Percentiles rank a stretch among this genome's conserved stretches.
Conservation (phyloP, 2,329 filamentous ascomycete genomes). For the Aspergillus candidus region DNA sequence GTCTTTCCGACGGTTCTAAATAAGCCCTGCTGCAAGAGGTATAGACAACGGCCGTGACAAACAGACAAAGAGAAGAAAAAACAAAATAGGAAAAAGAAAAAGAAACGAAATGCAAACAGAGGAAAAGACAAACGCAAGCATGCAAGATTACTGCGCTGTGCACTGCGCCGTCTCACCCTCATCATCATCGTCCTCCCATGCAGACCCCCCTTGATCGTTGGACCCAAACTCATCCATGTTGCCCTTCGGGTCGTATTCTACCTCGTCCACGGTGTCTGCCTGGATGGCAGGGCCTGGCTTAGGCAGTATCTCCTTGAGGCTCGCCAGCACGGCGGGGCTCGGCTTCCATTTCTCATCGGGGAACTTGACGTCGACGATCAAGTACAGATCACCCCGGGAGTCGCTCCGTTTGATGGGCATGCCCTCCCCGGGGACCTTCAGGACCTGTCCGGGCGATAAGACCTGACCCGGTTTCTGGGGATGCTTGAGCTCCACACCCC, state of each 20-base stretch:
- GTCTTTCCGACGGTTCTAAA: conserved; percentile 15
- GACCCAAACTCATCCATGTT: conserved; percentile 65
- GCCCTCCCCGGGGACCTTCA: conserved; percentile 83
- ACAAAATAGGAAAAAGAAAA: conserved; percentile 3
- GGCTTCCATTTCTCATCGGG: conserved; percentile 79
- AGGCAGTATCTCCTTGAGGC: conserved; percentile 70
- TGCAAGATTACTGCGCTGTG: conserved; percentile 39
- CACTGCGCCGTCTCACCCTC: conserved; percentile 44
- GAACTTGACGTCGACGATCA: conserved; percentile 80
- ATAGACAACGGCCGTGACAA: background rate
- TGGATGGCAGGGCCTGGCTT: conserved; percentile 54
- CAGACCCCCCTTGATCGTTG: conserved; percentile 38
- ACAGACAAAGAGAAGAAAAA: conserved; percentile 6
- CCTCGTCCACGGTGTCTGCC: conserved; percentile 75
- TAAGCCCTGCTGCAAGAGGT: conserved; percentile 8
- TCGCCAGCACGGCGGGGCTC: conserved; percentile 63
- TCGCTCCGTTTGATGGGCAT: conserved; percentile 92
- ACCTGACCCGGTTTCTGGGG: conserved; percentile 72
- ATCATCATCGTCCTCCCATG: conserved; percentile 47
- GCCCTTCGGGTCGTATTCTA: conserved; percentile 75
- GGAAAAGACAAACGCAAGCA: conserved; percentile 1
- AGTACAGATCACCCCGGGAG: conserved; percentile 75
- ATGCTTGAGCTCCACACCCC: conserved; percentile 76
- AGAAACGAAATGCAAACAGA: conserved; percentile 4
- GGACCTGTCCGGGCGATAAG: conserved; percentile 72